These are phyloP conservation scores for Talaromyces stipitatus DNA, from an alignment of 495 filamentous ascomycete species.

Conservation along the genomic window DNA sequence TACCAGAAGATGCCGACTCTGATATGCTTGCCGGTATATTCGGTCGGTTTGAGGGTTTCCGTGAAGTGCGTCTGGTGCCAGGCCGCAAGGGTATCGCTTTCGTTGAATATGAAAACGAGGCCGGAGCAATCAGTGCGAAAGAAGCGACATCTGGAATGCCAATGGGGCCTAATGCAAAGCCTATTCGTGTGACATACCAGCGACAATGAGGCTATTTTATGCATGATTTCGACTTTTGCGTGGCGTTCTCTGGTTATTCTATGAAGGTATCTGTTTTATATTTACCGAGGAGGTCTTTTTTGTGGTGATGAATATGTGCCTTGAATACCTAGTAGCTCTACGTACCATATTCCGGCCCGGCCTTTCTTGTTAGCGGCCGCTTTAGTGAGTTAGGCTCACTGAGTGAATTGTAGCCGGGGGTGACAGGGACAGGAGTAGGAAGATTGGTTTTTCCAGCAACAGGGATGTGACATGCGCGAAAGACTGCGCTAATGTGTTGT, in stretches of 20 bases:
- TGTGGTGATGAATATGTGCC: neutral
- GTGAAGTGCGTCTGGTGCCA: conserved; percentile 83
- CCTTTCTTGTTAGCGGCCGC: too few relatives aligned
- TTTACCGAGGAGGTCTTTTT: neutral
- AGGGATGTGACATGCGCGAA: too few relatives aligned
- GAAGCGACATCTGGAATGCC: conserved; percentile 89
- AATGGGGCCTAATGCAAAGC: conserved; percentile 61
- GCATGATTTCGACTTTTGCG: neutral
- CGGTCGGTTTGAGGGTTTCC: conserved; percentile 86
- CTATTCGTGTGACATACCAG: conserved; percentile 85
- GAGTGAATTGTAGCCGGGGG: too few relatives aligned
- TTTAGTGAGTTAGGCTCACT: too few relatives aligned
- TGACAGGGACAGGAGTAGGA: too few relatives aligned
- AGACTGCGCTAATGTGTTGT: too few relatives aligned
- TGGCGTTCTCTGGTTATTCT: neutral
- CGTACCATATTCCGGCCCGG: too few relatives aligned
- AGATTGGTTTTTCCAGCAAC: too few relatives aligned
- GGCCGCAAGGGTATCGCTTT: conserved; percentile 87
- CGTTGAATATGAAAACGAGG: conserved; percentile 89
- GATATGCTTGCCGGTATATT: conserved; percentile 76
- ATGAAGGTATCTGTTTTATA: neutral
- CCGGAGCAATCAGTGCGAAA: conserved; percentile 88
- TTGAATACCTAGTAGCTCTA: too few relatives aligned
- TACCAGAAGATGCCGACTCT: conserved; percentile 80
- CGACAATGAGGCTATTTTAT: conserved; percentile 51